Evolutionary conservation across 495 filamentous ascomycete genomes (phyloP).

Genomic region (Endocarpon pusillum): DNA sequence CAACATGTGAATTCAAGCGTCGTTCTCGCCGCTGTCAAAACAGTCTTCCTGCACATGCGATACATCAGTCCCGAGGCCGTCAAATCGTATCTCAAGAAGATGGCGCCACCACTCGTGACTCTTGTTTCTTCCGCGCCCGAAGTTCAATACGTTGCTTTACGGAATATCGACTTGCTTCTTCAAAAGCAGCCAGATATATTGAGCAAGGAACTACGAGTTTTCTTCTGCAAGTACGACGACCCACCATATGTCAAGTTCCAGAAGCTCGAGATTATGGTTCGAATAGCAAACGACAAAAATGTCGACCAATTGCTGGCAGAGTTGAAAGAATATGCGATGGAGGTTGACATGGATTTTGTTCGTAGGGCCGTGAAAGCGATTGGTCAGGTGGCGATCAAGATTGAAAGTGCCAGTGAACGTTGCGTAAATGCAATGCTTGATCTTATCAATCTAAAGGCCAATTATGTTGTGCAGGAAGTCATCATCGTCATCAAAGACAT

Average conservation of each 20-base stretch:
- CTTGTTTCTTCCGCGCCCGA: conserved; percentile 90
- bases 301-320: conserved; percentile 89
- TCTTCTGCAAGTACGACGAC: conserved; percentile 99
- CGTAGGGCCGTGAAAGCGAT: conserved; percentile 86
- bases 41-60: conserved; percentile 93
- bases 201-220: conserved; percentile 91
- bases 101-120: conserved; percentile 93
- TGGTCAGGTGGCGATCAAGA: conserved; percentile 95
- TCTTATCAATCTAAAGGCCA: conserved; percentile 90
- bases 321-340: conserved; percentile 89
- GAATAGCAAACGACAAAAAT: conserved; percentile 95
- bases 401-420: conserved; percentile 80
- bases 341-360: conserved; percentile 99
- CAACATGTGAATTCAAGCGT: conserved; percentile 97
- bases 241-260: conserved; percentile 94
- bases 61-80: conserved; percentile 59
- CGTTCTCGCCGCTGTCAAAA: conserved; percentile 90
- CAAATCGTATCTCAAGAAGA: conserved; percentile 82
- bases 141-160: conserved; percentile 90
- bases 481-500: conserved; percentile 98
- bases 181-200: conserved; percentile 94
- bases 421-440: conserved; percentile 90
- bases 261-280: conserved; percentile 97
- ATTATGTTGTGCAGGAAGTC: conserved; percentile 97
- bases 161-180: conserved; percentile 88